Base-by-base conservation (phyloP, 164 flowering plant genomes). In the Vitis rupestris region DNA sequence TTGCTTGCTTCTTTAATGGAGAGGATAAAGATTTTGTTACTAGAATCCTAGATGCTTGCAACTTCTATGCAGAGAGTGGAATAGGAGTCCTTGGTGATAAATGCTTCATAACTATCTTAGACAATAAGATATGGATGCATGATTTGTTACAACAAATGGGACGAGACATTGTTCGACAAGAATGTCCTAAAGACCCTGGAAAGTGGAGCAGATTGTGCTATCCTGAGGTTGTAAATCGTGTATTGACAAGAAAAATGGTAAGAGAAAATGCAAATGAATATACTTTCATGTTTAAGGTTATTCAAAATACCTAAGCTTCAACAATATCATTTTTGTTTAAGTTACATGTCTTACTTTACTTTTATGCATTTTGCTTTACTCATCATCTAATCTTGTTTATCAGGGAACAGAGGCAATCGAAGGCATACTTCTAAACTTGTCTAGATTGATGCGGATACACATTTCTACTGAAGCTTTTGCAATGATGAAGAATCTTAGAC, bases 1-100 rank as follows among this genome's bases (percentile, higher is more conserved):
- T 50, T 55, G 74, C 74, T 1, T 54, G 74, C 15, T 65, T 71
- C 62, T 56, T 71, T 50, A 49, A 8, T 57, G 63, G 68, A 65
- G n/a, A 14, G 55, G 37, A 64, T 12, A 64, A 56, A 50, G 61
- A 57, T 11, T 37, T 3, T 37, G 15, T 57, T 12, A 19, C 47
- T 3, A 47, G 23, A 5, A 64, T 70, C 11, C 61, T 64, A 9
- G 54, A 52, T 47, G 57, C 53, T 11, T 52, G 47, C 23, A 15
- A 59, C 61, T 56, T 9, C 58, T n/a, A 53, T 6, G 29, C 15
- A 8, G 61, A 65, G 6, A 15, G 31, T 29, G 75, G 70, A 16
- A 66, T 72, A 8, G 8, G 27, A n/a, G n/a, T 16, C 17, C 70
- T 72, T 13, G 12, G 17, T 11, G 65, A 31, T 17, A 66, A 52